Base-by-base conservation (phyloP, 2,329 filamentous ascomycete genomes). In the Phaeosphaeriaceae sp. region DNA sequence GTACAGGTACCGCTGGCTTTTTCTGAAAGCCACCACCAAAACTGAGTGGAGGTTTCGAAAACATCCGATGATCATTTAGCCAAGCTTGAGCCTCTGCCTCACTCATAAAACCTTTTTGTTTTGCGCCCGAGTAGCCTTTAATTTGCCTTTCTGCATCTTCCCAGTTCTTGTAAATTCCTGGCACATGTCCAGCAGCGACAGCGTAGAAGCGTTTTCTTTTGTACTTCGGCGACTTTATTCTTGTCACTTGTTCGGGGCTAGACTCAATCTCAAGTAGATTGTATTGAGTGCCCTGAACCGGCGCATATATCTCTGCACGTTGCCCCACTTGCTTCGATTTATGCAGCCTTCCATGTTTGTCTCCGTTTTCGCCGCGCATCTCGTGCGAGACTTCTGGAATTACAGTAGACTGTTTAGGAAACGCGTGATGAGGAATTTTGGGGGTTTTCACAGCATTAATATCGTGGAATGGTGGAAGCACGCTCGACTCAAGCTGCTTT, bases 1-100 rank as follows among this genome's bases (percentile, higher is more conserved):
- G 3, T 9, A 11, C 6, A 26, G 23, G 23, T 26, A 11, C 23
- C 7, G 11, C 11, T 26, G 23, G 6, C 6, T 11, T 7, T 26
- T 26, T 26, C 23, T 26, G 23, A 16, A 23, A 37, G 12, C 16
- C 34, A 37, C 34, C 34, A 18, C 7, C 23, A 15, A 18, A 45
- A 20, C 42, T 45, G 8, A 20, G 11, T 28, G 20, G 32, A 20
- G 45, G 21, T n/a, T 26, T 30, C 3, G 16, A 12, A 16, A 12
- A 16, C 23, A 9, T 5, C 4, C 11, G 6, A 20, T 59, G 48
- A n/a, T 57, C 52, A 17, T 59, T 42, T 8, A 96, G 87, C 68
- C 89, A 97, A n/a, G 83, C 83, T 65, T 92, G 84, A 0, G 93
- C 93, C 71, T 94, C 90, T 43, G 79, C 79, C 18, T 66, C 58